Base-by-base conservation (phyloP, 2,329 filamentous ascomycete genomes). In the Beauveria bassiana region DNA sequence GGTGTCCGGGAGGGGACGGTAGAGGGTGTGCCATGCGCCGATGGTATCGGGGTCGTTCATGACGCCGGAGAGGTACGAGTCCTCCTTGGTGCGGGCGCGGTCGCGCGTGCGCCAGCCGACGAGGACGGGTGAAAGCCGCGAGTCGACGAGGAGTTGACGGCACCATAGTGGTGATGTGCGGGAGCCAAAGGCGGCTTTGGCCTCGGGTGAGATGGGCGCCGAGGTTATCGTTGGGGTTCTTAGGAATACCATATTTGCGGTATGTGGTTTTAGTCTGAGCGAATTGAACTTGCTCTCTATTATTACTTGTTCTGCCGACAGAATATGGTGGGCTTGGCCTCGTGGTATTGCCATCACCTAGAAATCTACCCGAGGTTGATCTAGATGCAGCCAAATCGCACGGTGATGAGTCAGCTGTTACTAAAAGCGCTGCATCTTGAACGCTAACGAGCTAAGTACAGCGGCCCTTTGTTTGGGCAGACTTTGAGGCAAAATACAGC, bases 121-220 rank as follows among this genome's bases (percentile, higher is more conserved):
- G 2, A 18, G 3, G 20, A 62, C 31, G 14, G 47, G 20, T 9
- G 16, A 40, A 18, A 62, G 47, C 22, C 20, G 46, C 5, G 26
- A 31, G 47, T 62, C 61, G 46, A 24, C n/a, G 34, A 62, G 45
- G 9, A 62, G 46, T 31, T 62, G 54, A 8, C 54, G 53, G 22
- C 61, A 62, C 61, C 61, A 62, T 5, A 53, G 34, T 6, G 61
- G 61, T 8, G 61, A 47, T 14, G 53, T 24, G 26, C 26, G 54
- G 3, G 61, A 53, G 40, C 28, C 54, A 40, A 62, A 62, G 2
- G 18, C 40, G 54, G 45, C 54, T 20, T 22, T 5, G 40, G 47
- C 47, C 26, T 46, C 47, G 16, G 40, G 51, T 7, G 51, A 31
- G 31, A 61, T 22, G 20, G 42, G 20, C 3, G 31, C 20, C 1